A percentile compares a stretch with the other conserved stretches of the same genome.
These are phyloP conservation scores for Penicillium roqueforti DNA, from an alignment of 495 filamentous ascomycete species.

Conservation along the genomic window DNA sequence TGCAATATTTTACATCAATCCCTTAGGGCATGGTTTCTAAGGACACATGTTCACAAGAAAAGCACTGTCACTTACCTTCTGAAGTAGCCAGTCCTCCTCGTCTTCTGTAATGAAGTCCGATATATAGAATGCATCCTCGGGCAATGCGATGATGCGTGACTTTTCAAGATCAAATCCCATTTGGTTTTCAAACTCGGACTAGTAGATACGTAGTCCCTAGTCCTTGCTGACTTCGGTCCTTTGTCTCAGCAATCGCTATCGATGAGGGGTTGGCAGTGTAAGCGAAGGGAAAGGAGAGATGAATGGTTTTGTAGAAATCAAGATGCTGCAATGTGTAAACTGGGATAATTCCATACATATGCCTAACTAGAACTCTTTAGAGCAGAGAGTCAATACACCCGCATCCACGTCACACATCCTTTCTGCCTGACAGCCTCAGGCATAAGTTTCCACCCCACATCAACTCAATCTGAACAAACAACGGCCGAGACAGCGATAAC, in stretches of 20 bases:
- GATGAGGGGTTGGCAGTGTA: neutral
- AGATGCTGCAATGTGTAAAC: neutral
- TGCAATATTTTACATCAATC: neutral
- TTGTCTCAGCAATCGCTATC: neutral
- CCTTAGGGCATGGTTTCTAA: neutral
- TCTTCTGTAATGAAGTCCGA: slow-evolving; percentile 74
- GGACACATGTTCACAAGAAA: slow-evolving; percentile 1
- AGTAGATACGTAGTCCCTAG: neutral
- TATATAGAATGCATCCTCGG: slow-evolving; percentile 76
- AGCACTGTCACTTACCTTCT: slow-evolving; percentile 50
- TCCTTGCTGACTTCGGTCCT: neutral
- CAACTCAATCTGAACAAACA: neutral
- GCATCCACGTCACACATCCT: slow-evolving; percentile 3
- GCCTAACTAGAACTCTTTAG: neutral
- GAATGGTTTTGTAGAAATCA: neutral
- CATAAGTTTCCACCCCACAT: slow-evolving; percentile 8
- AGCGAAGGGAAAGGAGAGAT: neutral
- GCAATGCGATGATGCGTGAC: slow-evolving; percentile 55
- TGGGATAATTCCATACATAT: neutral
- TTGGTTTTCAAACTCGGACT: neutral
- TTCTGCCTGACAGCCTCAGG: slow-evolving; percentile 8
- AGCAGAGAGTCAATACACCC: neutral
- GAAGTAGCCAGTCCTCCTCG: slow-evolving; percentile 67
- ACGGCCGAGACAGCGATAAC: neutral
- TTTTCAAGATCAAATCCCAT: slow-evolving; percentile 33